Evolutionary conservation across 2,329 filamentous ascomycete species (phyloP).

Genomic region (Aspergillus oerlinghausenensis): DNA sequence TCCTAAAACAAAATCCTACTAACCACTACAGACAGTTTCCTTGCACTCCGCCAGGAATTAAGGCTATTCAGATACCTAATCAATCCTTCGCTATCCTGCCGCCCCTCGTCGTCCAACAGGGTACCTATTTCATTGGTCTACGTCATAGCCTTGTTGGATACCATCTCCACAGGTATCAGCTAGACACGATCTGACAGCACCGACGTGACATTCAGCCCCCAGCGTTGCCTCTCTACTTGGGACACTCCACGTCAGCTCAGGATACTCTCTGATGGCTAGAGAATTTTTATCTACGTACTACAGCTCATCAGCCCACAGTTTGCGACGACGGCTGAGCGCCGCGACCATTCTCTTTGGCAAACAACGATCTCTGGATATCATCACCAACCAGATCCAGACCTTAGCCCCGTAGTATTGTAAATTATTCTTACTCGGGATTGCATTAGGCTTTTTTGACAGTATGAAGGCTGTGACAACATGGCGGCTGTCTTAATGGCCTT

Average conservation of each 20-base stretch:
- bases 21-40: neutral
- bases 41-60: neutral
- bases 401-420: too few species aligned
- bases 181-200: neutral
- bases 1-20: neutral
- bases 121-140: neutral
- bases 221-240: neutral
- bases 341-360: too few species aligned
- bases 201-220: neutral
- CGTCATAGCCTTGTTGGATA: neutral
- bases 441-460: too few species aligned
- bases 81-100: neutral
- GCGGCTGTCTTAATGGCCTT: too few species aligned
- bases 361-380: too few species aligned
- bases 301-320: neutral
- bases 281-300: neutral
- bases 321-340: neutral
- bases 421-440: too few species aligned
- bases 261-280: neutral
- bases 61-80: neutral
- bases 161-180: neutral
- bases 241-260: neutral
- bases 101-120: neutral
- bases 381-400: too few species aligned
- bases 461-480: too few species aligned